Evolutionary conservation across 2,329 filamentous ascomycete genomes (phyloP).

Genomic region (Talaromyces sp.): DNA sequence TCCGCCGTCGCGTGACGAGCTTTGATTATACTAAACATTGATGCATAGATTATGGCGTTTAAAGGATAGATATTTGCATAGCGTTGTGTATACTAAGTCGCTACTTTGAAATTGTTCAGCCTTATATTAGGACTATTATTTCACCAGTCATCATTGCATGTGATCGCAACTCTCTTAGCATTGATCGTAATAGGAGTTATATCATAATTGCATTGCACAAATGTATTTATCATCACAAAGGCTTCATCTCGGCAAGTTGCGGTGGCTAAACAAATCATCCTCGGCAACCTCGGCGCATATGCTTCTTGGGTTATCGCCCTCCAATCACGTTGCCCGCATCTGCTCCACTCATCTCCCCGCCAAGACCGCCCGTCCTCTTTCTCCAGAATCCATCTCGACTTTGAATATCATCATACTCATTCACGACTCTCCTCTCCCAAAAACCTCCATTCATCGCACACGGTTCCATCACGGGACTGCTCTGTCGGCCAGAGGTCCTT

Average conservation of each 20-base stretch:
- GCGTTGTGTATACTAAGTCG: conserved; percentile 7
- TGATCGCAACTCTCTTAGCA: not conserved
- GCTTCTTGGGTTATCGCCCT: not conserved
- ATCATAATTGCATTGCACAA: not conserved
- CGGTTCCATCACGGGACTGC: not conserved
- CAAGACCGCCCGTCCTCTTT: not conserved
- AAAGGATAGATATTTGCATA: conserved; percentile 16
- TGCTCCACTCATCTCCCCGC: not conserved
- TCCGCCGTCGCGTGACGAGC: conserved; percentile 25
- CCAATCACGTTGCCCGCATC: not conserved
- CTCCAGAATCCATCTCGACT: not conserved
- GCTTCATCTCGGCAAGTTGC: conserved; percentile 74
- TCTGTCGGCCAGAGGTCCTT: not conserved
- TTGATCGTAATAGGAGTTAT: not conserved
- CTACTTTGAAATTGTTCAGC: not conserved
- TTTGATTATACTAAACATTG: conserved; percentile 7
- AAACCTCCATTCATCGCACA: not conserved
- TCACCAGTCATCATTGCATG: not conserved
- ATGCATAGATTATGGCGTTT: conserved; percentile 19
- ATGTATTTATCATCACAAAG: not conserved
- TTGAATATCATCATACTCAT: not conserved
- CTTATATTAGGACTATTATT: not conserved
- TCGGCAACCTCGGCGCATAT: conserved; percentile 11
- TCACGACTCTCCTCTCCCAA: not conserved
- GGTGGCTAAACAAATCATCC: conserved; percentile 56